Base-by-base conservation (phyloP, 2,329 filamentous ascomycete species). In the Cephalotrichum gorgonifer region DNA sequence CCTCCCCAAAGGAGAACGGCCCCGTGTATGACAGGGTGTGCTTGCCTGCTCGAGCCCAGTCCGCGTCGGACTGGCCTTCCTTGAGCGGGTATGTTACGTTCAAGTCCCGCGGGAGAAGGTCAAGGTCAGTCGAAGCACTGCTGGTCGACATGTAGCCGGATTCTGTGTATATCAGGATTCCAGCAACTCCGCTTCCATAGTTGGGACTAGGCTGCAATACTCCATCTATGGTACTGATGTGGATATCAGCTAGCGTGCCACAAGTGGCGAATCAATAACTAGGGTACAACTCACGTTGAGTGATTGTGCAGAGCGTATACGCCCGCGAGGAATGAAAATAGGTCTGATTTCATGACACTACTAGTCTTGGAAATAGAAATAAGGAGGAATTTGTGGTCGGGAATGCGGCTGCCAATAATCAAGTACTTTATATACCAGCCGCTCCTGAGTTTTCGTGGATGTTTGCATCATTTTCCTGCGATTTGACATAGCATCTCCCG, bases 121-220 rank as follows among this genome's bases (percentile, higher is more conserved):
- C 55, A 14, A 54, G 41, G 41, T 57, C 53, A 6, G 58, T 56
- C 8, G 60, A 59, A 26, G 58, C 57, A 45, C 59, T 57, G 20
- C 56, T 61, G 11, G 60, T 58, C 0, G 60, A 54, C 55, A 62
- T 57, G 48, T 52, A 60, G 28, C 58, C 55, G 2, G 54, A 51
- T 8, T 54, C 30, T 31, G 53, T 56, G 54, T 62, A 62, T 1
- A 50, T 57, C 33, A 62, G 47, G 38, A 60, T 55, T 26, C 60
- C 60, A 5, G 55, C 53, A 2, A 55, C 53, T 26, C 51, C 50
- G 45, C 48, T 43, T 31, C 56, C 55, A 49, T 56, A 57, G n/a
- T 50, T 46, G 25, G 25, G 7, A 22, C 41, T 43, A 25, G 15
- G 20, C 20, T 7, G 20, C 20, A 12, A 14, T 25, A 23, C 15